Percentiles rank a stretch among this genome's conserved stretches.
These are phyloP conservation scores for Haplosporangium sp. DNA, from an alignment of 371 early-diverging fungal species.

Conservation along the genomic window DNA sequence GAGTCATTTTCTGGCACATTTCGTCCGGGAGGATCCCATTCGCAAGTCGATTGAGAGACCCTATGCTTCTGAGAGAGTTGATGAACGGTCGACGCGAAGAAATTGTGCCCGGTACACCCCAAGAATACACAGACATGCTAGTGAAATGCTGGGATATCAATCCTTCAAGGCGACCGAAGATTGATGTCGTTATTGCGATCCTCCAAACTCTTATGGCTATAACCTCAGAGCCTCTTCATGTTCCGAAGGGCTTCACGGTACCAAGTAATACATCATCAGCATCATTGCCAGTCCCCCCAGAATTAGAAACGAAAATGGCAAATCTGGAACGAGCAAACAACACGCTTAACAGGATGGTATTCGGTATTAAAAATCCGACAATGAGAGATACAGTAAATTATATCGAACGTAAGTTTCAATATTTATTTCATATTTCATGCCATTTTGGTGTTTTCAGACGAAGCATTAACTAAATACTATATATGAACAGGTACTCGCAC, in stretches of 20 bases:
- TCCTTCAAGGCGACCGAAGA: slow-evolving; percentile 17
- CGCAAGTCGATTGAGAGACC: slow-evolving; percentile 32
- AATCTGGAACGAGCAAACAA: slow-evolving; percentile 38
- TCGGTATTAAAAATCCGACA: slow-evolving; percentile 37
- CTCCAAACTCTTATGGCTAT: slow-evolving; percentile 42
- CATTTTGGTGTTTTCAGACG: background rate
- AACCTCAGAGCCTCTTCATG: slow-evolving; percentile 23
- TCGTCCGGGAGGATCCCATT: slow-evolving; percentile 52
- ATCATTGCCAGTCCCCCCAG: slow-evolving; percentile 47
- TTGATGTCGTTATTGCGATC: slow-evolving; percentile 37
- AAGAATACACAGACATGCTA: slow-evolving; percentile 33
- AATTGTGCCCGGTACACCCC: slow-evolving; percentile 37
- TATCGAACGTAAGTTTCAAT: slow-evolving; percentile 31
- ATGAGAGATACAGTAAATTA: slow-evolving; percentile 46
- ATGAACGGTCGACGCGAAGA: slow-evolving; percentile 44
- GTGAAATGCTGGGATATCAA: slow-evolving; percentile 50
- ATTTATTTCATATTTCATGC: background rate
- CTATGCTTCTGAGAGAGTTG: slow-evolving; percentile 26
- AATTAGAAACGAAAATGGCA: slow-evolving; percentile 42
- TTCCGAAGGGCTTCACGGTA: slow-evolving; percentile 29
- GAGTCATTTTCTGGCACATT: slow-evolving; percentile 56
- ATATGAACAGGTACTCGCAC: slow-evolving; percentile 20
- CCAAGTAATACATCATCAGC: slow-evolving; percentile 42
- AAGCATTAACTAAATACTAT: background rate
- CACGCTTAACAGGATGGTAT: slow-evolving; percentile 45